Conservation (phyloP, 805 yeast genomes). For the Suhomyces kilbournensis region DNA sequence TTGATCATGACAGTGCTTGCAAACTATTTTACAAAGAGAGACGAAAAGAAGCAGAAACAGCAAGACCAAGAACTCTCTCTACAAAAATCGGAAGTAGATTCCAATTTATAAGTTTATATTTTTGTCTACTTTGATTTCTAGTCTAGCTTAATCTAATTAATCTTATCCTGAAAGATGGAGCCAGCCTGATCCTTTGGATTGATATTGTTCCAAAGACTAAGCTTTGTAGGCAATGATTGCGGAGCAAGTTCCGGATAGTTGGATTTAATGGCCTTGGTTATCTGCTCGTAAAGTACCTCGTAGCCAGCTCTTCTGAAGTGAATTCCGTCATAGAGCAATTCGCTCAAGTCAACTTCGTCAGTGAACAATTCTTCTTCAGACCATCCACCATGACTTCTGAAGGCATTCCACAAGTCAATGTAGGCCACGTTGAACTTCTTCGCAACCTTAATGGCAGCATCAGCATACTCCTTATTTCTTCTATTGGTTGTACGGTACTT, state of each 20-base stretch:
- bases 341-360: slow-evolving; percentile 12
- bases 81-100: not conserved
- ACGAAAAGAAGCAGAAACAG: slow-evolving; percentile 14
- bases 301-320: slow-evolving; percentile 55
- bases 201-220: slow-evolving; percentile 42
- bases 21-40: slow-evolving; percentile 23
- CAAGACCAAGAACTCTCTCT: not conserved
- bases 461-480: slow-evolving; percentile 47
- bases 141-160: not conserved
- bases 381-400: slow-evolving; percentile 32
- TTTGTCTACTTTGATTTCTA: too few species aligned
- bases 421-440: slow-evolving; percentile 49
- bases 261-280: slow-evolving; percentile 35
- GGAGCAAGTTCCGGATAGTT: slow-evolving; percentile 50
- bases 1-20: slow-evolving; percentile 27
- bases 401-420: slow-evolving; percentile 50
- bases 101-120: not conserved
- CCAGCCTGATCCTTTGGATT: slow-evolving; percentile 9
- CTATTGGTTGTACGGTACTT: slow-evolving; percentile 41
- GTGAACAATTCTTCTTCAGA: slow-evolving; percentile 38
- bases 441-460: slow-evolving; percentile 48
- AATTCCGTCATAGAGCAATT: slow-evolving; percentile 47
- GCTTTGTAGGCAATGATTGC: slow-evolving; percentile 30
- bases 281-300: slow-evolving; percentile 43
- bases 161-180: slow-evolving; percentile 3